These are phyloP conservation scores for Zymoseptoria crescenta DNA, from an alignment of 2,329 filamentous ascomycete genomes.

Conservation along the genomic window DNA sequence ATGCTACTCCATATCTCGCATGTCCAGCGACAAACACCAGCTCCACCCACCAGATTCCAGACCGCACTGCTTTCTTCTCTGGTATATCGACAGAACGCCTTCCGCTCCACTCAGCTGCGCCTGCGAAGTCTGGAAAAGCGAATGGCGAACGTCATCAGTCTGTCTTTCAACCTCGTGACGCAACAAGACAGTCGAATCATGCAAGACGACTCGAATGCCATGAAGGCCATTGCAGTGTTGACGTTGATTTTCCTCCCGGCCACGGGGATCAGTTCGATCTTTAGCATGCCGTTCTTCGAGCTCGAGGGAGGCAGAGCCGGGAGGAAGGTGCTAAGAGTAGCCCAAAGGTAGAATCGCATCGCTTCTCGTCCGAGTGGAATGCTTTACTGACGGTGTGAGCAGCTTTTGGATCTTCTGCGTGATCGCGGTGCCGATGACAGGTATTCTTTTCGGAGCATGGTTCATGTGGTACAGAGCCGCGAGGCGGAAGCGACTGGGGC, in stretches of 20 bases:
- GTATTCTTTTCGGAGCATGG: slow-evolving; percentile 5
- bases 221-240: slow-evolving; percentile 35
- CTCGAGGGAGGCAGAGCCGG: slow-evolving; percentile 1
- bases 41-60: slow-evolving; percentile 1
- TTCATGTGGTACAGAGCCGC: slow-evolving; percentile 3
- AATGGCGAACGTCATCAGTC: slow-evolving; percentile 33
- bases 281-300: slow-evolving; percentile 11
- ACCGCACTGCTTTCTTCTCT: slow-evolving; percentile 7
- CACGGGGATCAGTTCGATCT: slow-evolving; percentile 8
- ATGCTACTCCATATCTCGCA: slow-evolving; percentile 16
- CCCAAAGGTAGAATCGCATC: not conserved
- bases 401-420: slow-evolving; percentile 16
- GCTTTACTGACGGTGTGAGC: not conserved
- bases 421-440: slow-evolving; percentile 6
- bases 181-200: slow-evolving; percentile 32
- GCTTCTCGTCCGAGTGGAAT: not conserved
- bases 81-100: slow-evolving; percentile 27
- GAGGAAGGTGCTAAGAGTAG: slow-evolving; percentile 1
- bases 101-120: slow-evolving; percentile 30
- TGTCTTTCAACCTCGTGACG: slow-evolving; percentile 34
- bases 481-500: not conserved
- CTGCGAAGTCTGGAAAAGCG: slow-evolving; percentile 31
- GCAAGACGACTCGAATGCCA: slow-evolving; percentile 30
- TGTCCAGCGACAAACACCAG: slow-evolving; percentile 8
- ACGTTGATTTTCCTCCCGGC: slow-evolving; percentile 31